Evolutionary conservation across 1,284 basidiomycete species (phyloP).

Genomic region (Puccinia triticina): DNA sequence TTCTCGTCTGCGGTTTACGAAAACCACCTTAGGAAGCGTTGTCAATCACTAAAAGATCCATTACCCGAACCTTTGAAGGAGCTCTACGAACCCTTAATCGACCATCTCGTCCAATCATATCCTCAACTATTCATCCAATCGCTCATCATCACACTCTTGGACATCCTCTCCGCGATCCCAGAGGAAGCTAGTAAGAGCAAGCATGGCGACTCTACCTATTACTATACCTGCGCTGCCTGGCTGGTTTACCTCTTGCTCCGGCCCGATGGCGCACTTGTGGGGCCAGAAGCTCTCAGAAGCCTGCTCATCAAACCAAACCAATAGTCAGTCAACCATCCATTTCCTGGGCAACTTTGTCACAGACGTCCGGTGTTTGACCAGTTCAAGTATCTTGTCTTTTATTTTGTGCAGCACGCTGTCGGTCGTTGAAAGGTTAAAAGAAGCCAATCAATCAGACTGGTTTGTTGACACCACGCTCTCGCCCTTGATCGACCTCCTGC

Average conservation of each 20-base stretch:
- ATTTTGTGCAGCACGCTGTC: conserved; percentile 2
- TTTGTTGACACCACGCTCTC: background rate
- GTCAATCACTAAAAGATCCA: conserved; percentile 5
- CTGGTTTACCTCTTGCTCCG: conserved; percentile 27
- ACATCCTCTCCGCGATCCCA: background rate
- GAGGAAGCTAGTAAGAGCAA: background rate
- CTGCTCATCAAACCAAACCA: conserved; percentile 31
- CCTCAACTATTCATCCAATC: conserved; percentile 16
- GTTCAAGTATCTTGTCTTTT: background rate
- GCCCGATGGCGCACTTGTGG: background rate
- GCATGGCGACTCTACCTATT: background rate
- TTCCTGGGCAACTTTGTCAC: background rate
- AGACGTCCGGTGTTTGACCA: too few relatives aligned
- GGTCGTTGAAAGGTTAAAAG: background rate
- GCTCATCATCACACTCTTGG: conserved; percentile 17
- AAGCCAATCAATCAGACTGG: background rate
- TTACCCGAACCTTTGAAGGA: conserved; percentile 6
- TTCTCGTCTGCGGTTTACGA: too few relatives aligned
- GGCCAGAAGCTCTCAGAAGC: conserved; percentile 3
- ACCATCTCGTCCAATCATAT: conserved; percentile 11
- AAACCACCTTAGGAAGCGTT: conserved; percentile 29
- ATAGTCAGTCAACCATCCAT: conserved; percentile 3
- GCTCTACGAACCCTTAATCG: conserved; percentile 30
- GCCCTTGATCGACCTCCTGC: background rate
- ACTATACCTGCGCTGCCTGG: conserved; percentile 34